Conservation (phyloP, 1,139 yeast species). For the Fermentozyma sake region DNA sequence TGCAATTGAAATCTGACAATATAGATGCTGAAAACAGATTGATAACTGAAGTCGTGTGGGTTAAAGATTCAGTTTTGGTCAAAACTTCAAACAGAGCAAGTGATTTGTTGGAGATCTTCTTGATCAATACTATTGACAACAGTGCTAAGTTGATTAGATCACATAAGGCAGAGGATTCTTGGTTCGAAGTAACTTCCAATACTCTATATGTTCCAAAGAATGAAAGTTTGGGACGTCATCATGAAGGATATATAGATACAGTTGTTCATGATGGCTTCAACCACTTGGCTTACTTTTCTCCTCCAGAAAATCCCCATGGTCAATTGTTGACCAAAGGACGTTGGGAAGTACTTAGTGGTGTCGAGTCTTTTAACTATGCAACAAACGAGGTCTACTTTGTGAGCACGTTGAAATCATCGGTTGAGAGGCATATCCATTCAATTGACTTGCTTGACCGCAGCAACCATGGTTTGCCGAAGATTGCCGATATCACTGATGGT, state of each 20-base stretch:
- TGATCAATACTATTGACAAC: conserved; percentile 26
- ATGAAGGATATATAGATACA: conserved; percentile 54
- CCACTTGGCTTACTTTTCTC: conserved; percentile 55
- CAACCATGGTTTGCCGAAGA: conserved; percentile 21
- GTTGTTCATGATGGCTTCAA: conserved; percentile 50
- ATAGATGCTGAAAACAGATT: conserved; percentile 23
- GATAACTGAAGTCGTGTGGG: conserved; percentile 44
- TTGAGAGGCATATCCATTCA: conserved; percentile 51
- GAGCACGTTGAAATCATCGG: conserved; percentile 47
- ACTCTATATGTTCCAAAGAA: conserved; percentile 68
- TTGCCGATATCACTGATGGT: conserved; percentile 51
- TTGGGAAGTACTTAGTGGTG: conserved; percentile 50
- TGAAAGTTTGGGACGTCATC: conserved; percentile 29
- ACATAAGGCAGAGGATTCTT: conserved; percentile 37
- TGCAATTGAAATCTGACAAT: conserved; percentile 20
- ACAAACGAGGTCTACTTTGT: conserved; percentile 42
- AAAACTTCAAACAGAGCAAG: conserved; percentile 44
- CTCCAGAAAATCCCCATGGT: conserved; percentile 41
- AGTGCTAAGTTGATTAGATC: conserved; percentile 33
- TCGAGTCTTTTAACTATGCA: conserved; percentile 41
- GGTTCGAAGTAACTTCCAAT: conserved; percentile 80
- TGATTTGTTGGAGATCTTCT: conserved; percentile 38
- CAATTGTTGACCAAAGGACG: conserved; percentile 44
- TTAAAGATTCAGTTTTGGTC: conserved; percentile 28
- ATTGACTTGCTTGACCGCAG: conserved; percentile 41